Evolutionary conservation across 108 stramenopile genomes (phyloP), one percentile per base, ranked within the genome.

Genomic region (Cyclostephanos invisitatus): DNA sequence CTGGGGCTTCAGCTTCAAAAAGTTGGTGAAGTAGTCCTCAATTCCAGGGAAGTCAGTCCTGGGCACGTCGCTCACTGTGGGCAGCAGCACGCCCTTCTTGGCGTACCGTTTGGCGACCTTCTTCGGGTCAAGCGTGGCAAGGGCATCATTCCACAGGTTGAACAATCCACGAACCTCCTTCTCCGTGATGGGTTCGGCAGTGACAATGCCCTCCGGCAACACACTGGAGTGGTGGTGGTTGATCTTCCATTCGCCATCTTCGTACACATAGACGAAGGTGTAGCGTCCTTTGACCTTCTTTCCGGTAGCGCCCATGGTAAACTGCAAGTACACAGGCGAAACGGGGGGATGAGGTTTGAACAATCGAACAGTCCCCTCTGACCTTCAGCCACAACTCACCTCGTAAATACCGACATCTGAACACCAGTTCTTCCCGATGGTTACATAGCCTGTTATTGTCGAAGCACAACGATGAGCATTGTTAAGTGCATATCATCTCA

Each of bases 171-270:
- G 70, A 27, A 83, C 74, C 29, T 78, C 72, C 3, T 60, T 7
- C 44, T 78, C 64, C 7, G 77, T 67, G 56, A 78, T 67, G 36
- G 54, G 32, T 37, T 72, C 67, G 46, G 72, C 75, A 7, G 63
- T 67, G 35, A 62, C 61, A 12, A 81, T 62, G 14, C 72, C 85
- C 59, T 86, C 85, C 3, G 85, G 85, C 78, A 85, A 68, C 21
- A 71, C 47, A 40, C 68, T 72, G 54, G 82, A 83, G 64, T 87
- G 86, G 68, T 87, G 86, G 68, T 87, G 86, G 49, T 56, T 64
- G 74, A 87, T 87, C 80, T 85, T 87, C 87, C 87, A 88, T 53
- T 87, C 69, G 12, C 77, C 83, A 42, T 85, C 81, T 73, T 89
- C 89, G 57, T 78, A 81, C 5, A 81, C 79, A 62, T 87, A 87